These are phyloP conservation scores for Rhizopogon salebrosus DNA, from an alignment of 768 basidiomycete genomes.

Conservation along the genomic window DNA sequence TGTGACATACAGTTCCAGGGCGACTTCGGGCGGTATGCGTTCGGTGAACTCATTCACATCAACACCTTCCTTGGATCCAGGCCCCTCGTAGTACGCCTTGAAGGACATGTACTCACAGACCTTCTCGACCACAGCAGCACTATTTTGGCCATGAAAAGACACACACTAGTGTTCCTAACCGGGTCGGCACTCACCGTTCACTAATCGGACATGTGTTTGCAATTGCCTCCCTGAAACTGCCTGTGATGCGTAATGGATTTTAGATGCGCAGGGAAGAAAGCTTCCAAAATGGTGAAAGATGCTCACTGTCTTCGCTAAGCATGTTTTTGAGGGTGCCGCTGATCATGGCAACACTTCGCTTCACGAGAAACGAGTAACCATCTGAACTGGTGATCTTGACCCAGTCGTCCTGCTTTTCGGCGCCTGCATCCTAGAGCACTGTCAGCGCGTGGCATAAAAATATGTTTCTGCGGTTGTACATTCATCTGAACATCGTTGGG, in stretches of 20 bases:
- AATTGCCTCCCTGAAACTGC: slow-evolving; percentile 69
- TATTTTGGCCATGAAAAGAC: slow-evolving; percentile 14
- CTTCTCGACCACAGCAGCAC: slow-evolving; percentile 77
- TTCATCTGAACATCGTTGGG: slow-evolving; percentile 10
- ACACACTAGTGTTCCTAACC: background rate
- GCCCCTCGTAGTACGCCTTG: slow-evolving; percentile 73
- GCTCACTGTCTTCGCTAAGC: slow-evolving; percentile 67
- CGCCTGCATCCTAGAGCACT: background rate
- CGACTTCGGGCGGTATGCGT: slow-evolving; percentile 81
- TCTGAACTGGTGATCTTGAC: slow-evolving; percentile 73
- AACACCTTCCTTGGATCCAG: slow-evolving; percentile 68
- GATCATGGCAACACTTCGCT: slow-evolving; percentile 64
- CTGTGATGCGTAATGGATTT: slow-evolving; percentile 29
- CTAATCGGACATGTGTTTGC: slow-evolving; percentile 64
- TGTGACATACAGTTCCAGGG: slow-evolving; percentile 69
- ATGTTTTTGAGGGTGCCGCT: slow-evolving; percentile 83
- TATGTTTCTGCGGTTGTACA: slow-evolving; percentile 10
- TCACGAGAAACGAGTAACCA: slow-evolving; percentile 77
- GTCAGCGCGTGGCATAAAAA: background rate
- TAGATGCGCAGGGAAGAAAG: slow-evolving; percentile 7
- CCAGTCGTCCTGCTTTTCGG: slow-evolving; percentile 47
- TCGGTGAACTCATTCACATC: slow-evolving; percentile 75
- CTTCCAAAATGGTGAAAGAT: slow-evolving; percentile 4
- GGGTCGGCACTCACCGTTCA: slow-evolving; percentile 51
- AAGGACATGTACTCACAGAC: slow-evolving; percentile 87